phyloP scores from a whole-genome alignment of 352 stramenopile genomes.

The Phytophthora kernoviae region DNA sequence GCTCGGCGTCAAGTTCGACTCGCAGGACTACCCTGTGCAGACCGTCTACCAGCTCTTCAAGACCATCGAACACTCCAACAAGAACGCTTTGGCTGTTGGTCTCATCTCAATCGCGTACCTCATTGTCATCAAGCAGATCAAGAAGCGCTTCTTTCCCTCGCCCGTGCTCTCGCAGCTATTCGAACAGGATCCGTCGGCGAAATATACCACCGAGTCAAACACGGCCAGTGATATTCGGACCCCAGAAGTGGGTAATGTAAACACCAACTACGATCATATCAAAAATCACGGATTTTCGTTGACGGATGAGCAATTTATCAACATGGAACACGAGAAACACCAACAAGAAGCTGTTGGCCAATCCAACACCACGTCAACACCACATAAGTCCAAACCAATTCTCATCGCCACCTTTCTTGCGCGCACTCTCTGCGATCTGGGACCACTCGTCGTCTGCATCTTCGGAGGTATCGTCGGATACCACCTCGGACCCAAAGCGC shows the following conservation, averaged over 20 bases:
- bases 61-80: constrained; percentile 65
- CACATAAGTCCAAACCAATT: constrained; percentile 16
- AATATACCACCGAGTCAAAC: too few species aligned
- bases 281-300: constrained; percentile 43
- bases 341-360: constrained; percentile 1
- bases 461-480: constrained; percentile 61
- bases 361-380: too few species aligned
- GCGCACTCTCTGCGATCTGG: constrained; percentile 56
- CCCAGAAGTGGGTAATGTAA: too few species aligned
- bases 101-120: constrained; percentile 62
- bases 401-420: constrained; percentile 36
- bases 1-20: constrained; percentile 66
- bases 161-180: constrained; percentile 29
- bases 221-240: too few species aligned
- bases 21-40: constrained; percentile 49
- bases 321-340: constrained; percentile 13
- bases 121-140: constrained; percentile 34
- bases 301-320: constrained; percentile 49
- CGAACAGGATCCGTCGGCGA: constrained; percentile 12
- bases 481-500: constrained; percentile 49
- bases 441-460: constrained; percentile 76
- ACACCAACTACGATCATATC: too few species aligned
- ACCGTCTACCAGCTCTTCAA: constrained; percentile 64
- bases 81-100: constrained; percentile 66
- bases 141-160: constrained; percentile 39